Percentiles rank a stretch among this genome's conserved stretches.
phyloP scores from a whole-genome alignment of 495 filamentous ascomycete genomes.

The Daldinia concentrica region DNA sequence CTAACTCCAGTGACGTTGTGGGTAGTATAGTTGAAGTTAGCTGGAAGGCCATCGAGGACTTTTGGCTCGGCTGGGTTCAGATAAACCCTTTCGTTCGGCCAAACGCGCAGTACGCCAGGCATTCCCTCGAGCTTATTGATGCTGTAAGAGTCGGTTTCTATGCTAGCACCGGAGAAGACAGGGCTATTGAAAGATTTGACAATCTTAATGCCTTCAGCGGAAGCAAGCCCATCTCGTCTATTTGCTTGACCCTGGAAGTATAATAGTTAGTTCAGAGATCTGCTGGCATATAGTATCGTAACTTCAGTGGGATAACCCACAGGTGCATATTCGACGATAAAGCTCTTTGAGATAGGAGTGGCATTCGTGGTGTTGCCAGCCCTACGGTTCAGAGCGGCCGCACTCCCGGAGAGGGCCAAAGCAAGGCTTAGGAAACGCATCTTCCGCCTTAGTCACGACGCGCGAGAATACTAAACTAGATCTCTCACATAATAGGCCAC shows the following conservation, averaged over 20 bases:
- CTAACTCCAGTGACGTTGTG: neutral
- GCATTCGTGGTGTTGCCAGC: conserved; percentile 16
- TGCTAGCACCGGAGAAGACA: conserved; percentile 34
- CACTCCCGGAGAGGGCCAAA: conserved; percentile 16
- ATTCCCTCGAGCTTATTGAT: neutral
- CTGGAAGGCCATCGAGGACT: neutral
- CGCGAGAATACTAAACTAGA: neutral
- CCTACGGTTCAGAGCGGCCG: conserved; percentile 14
- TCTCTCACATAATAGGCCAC: neutral
- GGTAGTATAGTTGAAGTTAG: neutral
- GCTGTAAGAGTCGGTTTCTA: conserved; percentile 22
- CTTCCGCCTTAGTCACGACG: neutral
- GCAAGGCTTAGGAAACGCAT: conserved; percentile 27
- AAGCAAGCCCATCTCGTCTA: conserved; percentile 19
- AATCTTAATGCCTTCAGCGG: conserved; percentile 32
- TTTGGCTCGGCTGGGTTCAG: neutral
- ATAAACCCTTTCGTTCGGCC: neutral
- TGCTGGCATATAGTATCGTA: neutral
- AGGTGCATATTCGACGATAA: conserved; percentile 1
- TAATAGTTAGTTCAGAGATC: neutral
- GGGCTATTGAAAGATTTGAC: conserved; percentile 36
- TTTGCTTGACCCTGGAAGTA: conserved; percentile 16
- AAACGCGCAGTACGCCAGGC: neutral
- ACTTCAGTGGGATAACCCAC: neutral
- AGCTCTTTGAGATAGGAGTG: neutral